phyloP scores from a whole-genome alignment of 768 basidiomycete species.

The Mycena galericulata region DNA sequence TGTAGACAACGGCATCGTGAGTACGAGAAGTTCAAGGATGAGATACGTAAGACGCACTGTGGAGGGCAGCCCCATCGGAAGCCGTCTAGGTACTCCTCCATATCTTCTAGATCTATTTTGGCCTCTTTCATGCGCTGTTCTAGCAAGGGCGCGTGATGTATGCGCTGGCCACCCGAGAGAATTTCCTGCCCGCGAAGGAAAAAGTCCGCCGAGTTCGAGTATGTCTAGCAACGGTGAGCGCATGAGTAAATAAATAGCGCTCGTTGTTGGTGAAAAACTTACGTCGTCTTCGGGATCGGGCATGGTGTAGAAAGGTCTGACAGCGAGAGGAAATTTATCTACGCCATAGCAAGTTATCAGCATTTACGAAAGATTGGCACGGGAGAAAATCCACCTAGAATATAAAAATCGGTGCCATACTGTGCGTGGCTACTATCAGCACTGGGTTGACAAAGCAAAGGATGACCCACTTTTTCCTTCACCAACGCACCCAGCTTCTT shows the following conservation, averaged over 20 bases:
- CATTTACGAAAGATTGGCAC: not conserved
- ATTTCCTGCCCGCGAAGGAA: conserved; percentile 99
- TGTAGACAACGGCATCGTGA: not conserved
- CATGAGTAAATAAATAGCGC: conserved; percentile 8
- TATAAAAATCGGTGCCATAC: conserved; percentile 97
- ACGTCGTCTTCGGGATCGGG: conserved; percentile 94
- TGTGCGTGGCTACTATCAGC: conserved; percentile 41
- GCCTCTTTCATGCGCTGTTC: conserved; percentile 84
- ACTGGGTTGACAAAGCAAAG: not conserved
- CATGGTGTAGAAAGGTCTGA: conserved; percentile 99
- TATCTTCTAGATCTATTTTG: conserved; percentile 89
- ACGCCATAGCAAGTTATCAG: conserved; percentile 50
- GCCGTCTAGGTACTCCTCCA: conserved; percentile 92
- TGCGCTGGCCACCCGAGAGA: conserved; percentile 95
- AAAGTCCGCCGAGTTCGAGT: conserved; percentile 99
- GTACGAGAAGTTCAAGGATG: not conserved
- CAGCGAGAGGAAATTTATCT: conserved; percentile 95
- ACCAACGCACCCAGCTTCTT: conserved; percentile 90
- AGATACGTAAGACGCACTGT: conserved; percentile 68
- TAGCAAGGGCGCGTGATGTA: conserved; percentile 89
- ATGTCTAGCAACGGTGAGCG: conserved; percentile 59
- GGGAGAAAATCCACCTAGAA: conserved; percentile 42
- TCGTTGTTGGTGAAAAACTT: conserved; percentile 42
- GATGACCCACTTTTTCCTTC: conserved; percentile 62
- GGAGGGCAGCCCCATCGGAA: conserved; percentile 95